Percentiles rank a stretch among this genome's conserved stretches.
These are phyloP conservation scores for Torrubiella hemipterigena DNA, from an alignment of 2,329 filamentous ascomycete genomes.

Conservation along the genomic window DNA sequence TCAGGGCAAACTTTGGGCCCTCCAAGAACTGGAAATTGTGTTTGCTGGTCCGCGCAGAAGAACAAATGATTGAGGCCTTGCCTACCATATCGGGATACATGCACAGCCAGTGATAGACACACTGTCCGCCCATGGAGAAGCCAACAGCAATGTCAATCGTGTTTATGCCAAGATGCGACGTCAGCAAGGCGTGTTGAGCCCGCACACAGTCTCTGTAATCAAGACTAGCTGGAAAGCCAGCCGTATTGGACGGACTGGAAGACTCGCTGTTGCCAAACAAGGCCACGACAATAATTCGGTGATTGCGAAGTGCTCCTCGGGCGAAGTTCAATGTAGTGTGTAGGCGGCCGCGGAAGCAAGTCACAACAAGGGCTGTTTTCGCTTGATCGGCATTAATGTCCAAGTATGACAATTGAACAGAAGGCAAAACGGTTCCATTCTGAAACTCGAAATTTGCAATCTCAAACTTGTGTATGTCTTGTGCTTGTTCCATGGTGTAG, in stretches of 20 bases:
- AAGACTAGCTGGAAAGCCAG: slow-evolving; percentile 21
- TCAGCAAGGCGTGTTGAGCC: slow-evolving; percentile 26
- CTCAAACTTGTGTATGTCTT: no score
- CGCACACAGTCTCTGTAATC: slow-evolving; percentile 31
- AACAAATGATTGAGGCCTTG: slow-evolving; percentile 30
- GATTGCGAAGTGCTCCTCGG: slow-evolving; percentile 23
- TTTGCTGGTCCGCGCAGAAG: slow-evolving; percentile 28
- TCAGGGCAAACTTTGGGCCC: slow-evolving; percentile 28
- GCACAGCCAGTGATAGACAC: slow-evolving; percentile 31
- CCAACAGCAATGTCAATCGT: slow-evolving; percentile 28
- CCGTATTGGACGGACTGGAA: slow-evolving; percentile 30
- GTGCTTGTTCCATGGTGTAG: no score
- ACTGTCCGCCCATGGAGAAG: slow-evolving; percentile 39
- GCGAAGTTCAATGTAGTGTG: slow-evolving; percentile 35
- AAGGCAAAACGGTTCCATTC: slow-evolving; percentile 12
- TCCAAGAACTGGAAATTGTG: slow-evolving; percentile 36
- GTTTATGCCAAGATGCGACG: slow-evolving; percentile 18
- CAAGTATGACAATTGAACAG: slow-evolving; percentile 16
- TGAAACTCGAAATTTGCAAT: slow-evolving; percentile 4
- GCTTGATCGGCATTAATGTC: slow-evolving; percentile 13
- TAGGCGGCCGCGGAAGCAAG: slow-evolving; percentile 41
- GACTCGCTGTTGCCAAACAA: slow-evolving; percentile 36
- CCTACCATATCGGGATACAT: slow-evolving; percentile 29
- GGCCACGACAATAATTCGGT: slow-evolving; percentile 33
- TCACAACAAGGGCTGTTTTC: slow-evolving; percentile 36